Percentiles rank a stretch among this genome's conserved stretches.
These are phyloP conservation scores for Pythium angustatum DNA, from an alignment of 352 stramenopile species.

Conservation along the genomic window DNA sequence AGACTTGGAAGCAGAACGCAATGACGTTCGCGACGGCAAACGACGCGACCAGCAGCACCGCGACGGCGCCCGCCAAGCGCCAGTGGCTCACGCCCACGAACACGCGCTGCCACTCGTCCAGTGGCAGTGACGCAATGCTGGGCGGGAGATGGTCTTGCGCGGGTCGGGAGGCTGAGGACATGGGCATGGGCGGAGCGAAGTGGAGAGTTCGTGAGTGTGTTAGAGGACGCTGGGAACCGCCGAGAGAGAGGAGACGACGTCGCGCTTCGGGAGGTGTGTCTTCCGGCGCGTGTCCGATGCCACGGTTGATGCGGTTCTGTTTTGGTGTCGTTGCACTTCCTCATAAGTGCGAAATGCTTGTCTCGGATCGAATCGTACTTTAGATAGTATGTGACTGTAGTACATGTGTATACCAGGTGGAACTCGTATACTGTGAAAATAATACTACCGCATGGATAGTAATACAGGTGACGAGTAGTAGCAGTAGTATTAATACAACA, in stretches of 20 bases:
- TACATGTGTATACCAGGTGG: too few relatives aligned
- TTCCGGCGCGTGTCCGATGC: conserved; percentile 17
- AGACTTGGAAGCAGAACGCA: conserved; percentile 64
- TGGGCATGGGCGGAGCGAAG: neutral
- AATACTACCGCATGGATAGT: too few relatives aligned
- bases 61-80: conserved; percentile 28
- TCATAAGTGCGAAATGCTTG: neutral
- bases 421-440: too few relatives aligned
- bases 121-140: neutral
- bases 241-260: neutral
- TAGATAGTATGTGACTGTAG: too few relatives aligned
- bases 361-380: neutral
- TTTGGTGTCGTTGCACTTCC: conserved; percentile 9
- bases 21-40: conserved; percentile 63
- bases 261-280: neutral
- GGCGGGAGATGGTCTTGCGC: neutral
- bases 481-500: too few relatives aligned
- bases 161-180: neutral
- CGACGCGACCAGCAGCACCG: conserved; percentile 47
- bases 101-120: conserved; percentile 4
- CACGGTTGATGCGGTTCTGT: conserved; percentile 8
- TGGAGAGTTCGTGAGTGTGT: neutral
- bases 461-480: neutral
- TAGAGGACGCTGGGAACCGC: neutral
- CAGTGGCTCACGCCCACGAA: conserved; percentile 29